Percentiles rank a stretch among this genome's conserved stretches.
Evolutionary conservation across 2,329 filamentous ascomycete species (phyloP).

Genomic region (Aspergillus alliaceus): DNA sequence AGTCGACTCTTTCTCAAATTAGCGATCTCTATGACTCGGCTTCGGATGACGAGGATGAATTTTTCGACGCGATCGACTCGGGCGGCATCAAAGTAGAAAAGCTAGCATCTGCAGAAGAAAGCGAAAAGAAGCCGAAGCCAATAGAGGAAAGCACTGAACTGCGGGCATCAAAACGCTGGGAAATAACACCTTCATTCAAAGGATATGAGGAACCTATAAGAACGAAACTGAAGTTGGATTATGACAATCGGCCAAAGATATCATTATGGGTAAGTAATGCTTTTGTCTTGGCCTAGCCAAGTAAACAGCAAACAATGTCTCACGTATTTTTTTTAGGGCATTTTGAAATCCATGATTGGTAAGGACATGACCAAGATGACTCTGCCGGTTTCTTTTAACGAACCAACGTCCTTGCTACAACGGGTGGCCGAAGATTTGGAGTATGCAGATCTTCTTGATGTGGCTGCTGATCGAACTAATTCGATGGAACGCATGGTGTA

Average conservation of each 20-base stretch:
- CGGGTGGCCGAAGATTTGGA: constrained; percentile 98
- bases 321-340: constrained; percentile 60
- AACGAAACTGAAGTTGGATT: constrained; percentile 79
- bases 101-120: constrained; percentile 53
- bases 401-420: constrained; percentile 92
- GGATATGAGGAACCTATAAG: constrained; percentile 91
- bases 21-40: constrained; percentile 72
- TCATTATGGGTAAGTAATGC: constrained; percentile 78
- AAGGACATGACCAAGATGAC: constrained; percentile 99
- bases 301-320: constrained; percentile 1
- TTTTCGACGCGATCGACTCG: constrained; percentile 94
- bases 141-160: constrained; percentile 39
- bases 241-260: constrained; percentile 89
- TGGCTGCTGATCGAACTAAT: constrained; percentile 79
- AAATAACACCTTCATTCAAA: constrained; percentile 76
- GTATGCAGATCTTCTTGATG: constrained; percentile 88
- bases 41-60: constrained; percentile 78
- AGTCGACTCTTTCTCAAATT: constrained; percentile 67
- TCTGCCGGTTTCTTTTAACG: constrained; percentile 95
- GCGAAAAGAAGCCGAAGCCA: constrained; percentile 50
- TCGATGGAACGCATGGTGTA: constrained; percentile 91
- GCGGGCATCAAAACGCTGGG: constrained; percentile 52
- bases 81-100: constrained; percentile 76
- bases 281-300: background rate
- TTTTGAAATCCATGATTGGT: constrained; percentile 98